These are phyloP conservation scores for Quercus ilex DNA, from an alignment of 306 rosid genomes.

Conservation along the genomic window DNA sequence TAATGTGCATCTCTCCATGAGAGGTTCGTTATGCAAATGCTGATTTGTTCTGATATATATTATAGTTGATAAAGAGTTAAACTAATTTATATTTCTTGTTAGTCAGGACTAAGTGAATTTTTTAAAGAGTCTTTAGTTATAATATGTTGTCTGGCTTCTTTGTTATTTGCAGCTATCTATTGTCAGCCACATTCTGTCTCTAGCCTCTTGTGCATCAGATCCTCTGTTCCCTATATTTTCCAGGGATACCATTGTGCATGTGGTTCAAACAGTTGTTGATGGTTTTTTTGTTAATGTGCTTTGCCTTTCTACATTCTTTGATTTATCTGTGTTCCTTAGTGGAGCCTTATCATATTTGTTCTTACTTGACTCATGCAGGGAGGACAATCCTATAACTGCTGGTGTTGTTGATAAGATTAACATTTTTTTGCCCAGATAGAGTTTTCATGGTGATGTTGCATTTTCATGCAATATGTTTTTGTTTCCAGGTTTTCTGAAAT, in stretches of 20 bases:
- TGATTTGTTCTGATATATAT: no score
- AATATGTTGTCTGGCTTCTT: conserved; percentile 10
- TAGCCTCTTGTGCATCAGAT: no score
- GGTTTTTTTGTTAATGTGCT: no score
- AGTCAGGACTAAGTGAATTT: neutral
- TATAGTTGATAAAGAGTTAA: no score
- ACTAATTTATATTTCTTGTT: no score
- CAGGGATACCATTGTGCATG: no score
- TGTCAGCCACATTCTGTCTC: neutral
- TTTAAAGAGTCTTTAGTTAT: conserved; percentile 3
- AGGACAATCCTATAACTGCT: neutral
- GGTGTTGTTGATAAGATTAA: conserved; percentile 72
- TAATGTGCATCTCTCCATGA: neutral
- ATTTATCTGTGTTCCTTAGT: no score
- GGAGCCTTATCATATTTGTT: no score
- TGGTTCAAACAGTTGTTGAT: no score
- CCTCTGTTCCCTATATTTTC: no score
- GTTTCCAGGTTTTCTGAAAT: neutral
- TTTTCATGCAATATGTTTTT: neutral
- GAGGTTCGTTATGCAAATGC: neutral
- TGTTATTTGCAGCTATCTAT: conserved; percentile 61
- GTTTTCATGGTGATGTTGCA: conserved; percentile 69
- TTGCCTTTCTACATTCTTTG: no score
- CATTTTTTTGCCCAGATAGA: conserved; percentile 78
- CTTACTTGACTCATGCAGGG: no score